Evolutionary conservation across 495 filamentous ascomycete genomes (phyloP).

Genomic region (Penicillium roqueforti): DNA sequence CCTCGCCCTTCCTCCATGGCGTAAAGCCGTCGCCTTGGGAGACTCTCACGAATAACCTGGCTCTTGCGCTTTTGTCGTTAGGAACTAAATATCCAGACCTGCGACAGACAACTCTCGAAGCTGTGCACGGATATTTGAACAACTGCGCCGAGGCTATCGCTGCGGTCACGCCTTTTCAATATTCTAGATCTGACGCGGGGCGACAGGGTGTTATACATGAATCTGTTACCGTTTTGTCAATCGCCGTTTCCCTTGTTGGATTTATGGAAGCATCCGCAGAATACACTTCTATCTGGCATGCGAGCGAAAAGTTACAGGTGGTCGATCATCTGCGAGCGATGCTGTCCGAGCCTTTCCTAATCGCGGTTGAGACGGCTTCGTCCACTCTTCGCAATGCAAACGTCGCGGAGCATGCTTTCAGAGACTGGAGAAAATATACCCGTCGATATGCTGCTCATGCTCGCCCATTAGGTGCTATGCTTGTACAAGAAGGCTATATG

Average conservation of each 20-base stretch:
- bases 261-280: conserved; percentile 78
- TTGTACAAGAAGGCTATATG: conserved; percentile 83
- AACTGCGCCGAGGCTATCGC: conserved; percentile 56
- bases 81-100: conserved; percentile 65
- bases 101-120: conserved; percentile 54
- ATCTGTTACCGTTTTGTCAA: conserved; percentile 61
- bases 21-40: conserved; percentile 91
- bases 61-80: conserved; percentile 71
- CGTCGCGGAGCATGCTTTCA: conserved; percentile 44
- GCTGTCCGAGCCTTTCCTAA: conserved; percentile 76
- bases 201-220: conserved; percentile 54
- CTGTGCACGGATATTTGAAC: conserved; percentile 62
- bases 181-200: conserved; percentile 45
- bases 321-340: conserved; percentile 65
- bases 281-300: conserved; percentile 73
- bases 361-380: conserved; percentile 79
- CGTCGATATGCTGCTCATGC: conserved; percentile 76
- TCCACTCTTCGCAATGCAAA: conserved; percentile 73
- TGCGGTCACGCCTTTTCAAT: conserved; percentile 27
- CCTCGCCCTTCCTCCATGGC: conserved; percentile 75
- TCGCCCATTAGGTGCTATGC: conserved; percentile 85
- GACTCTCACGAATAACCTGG: conserved; percentile 70
- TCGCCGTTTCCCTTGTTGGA: conserved; percentile 77
- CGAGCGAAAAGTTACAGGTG: conserved; percentile 63
- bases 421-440: conserved; percentile 77